Base-by-base conservation (phyloP, 129 eudicot genomes). In the Logfia minima region DNA sequence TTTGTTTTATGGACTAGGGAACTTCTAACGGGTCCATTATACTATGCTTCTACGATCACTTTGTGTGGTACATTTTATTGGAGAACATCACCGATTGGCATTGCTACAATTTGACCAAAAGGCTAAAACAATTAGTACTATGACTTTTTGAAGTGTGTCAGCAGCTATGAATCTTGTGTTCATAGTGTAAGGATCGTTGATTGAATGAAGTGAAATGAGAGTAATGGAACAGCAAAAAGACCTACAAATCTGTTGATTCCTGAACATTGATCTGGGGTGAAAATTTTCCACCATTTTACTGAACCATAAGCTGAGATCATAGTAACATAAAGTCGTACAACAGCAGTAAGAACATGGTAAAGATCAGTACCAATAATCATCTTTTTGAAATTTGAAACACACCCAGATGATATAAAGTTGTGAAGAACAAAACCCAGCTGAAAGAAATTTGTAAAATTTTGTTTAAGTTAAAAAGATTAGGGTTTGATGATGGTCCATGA, bases 211-310 rank as follows among this genome's bases (percentile, higher is more conserved):
- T 90, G 97, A 60, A 93, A 93, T 10, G 98, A 93, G 6, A 93
- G 91, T 4, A 93, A 74, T 4, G 98, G 97, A 59, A 93, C 98
- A 0, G 98, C 98, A 75, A 93, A 93, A 0, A 93, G 86, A 19
- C 96, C 97, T 0, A 93, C 98, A 34, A 93, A 93, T 60, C 98
- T 70, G 90, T 90, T 93, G 85, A 93, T 93, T 9, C 98, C 98
- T 11, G 98, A 90, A 66, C 98, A 93, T 65, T 93, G 98, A 32
- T 87, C 98, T 9, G 97, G 97, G 68, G 85, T 90, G 81, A 93
- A 90, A 56, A 93, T 93, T 69, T 88, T 90, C 98, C 98, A 93
- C 97, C 97, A 93, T 81, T 87, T 87, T 22, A 90, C 97, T 29
- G 98, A 93, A 28, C 92, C 98, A 75, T 93, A 93, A 51, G 96